Evolutionary conservation across 805 yeast species (phyloP).

Genomic region (Lipomyces kockii): DNA sequence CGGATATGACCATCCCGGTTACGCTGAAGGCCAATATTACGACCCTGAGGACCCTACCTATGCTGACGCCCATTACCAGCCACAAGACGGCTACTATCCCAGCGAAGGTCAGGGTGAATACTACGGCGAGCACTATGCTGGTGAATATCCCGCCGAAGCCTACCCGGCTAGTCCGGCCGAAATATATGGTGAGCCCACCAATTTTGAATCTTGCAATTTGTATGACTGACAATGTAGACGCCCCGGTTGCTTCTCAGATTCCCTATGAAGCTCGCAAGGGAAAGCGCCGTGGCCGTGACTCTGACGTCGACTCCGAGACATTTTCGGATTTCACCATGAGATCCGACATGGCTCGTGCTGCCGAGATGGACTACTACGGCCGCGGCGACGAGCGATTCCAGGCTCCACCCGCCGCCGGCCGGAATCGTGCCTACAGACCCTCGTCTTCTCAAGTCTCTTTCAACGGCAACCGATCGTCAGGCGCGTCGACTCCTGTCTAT

Average conservation of each 20-base stretch:
- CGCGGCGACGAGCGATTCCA: constrained; percentile 43
- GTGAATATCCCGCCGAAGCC: constrained; percentile 48
- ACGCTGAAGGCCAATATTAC: constrained; percentile 47
- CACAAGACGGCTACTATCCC: constrained; percentile 38
- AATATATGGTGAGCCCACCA: constrained; percentile 45
- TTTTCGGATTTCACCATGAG: constrained; percentile 52
- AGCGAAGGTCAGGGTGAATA: constrained; percentile 38
- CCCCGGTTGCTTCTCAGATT: constrained; percentile 46
- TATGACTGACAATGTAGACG: constrained; percentile 16
- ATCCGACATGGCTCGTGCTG: constrained; percentile 47
- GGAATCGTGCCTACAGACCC: constrained; percentile 40
- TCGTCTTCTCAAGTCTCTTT: constrained; percentile 66
- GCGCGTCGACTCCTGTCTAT: constrained; percentile 92
- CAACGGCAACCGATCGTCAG: constrained; percentile 84
- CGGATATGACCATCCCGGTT: constrained; percentile 47
- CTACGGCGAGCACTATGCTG: constrained; percentile 34
- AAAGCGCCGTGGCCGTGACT: constrained; percentile 38
- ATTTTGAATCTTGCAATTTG: background rate
- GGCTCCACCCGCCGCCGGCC: constrained; percentile 41
- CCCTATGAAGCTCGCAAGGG: constrained; percentile 34
- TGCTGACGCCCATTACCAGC: constrained; percentile 23
- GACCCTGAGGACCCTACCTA: constrained; percentile 40
- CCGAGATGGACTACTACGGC: constrained; percentile 49
- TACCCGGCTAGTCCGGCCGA: constrained; percentile 52
- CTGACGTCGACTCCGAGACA: constrained; percentile 48